Conservation (phyloP, 2,329 filamentous ascomycete genomes). For the Cytospora chrysosperma region DNA sequence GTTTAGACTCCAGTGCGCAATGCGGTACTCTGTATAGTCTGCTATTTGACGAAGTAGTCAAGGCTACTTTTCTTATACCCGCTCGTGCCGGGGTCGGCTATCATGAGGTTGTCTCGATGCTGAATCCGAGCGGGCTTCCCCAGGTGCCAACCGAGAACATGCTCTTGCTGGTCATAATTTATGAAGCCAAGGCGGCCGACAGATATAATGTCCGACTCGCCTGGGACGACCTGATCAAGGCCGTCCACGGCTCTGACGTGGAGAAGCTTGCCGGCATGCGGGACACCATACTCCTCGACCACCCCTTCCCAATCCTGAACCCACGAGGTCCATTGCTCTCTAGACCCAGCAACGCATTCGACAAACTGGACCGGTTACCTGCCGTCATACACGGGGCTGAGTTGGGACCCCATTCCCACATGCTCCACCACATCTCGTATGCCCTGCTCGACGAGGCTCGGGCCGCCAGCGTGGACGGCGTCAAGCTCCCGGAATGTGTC, state of each 20-base stretch:
- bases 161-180: not conserved
- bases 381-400: not conserved
- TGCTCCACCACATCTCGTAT: not conserved
- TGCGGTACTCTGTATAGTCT: not conserved
- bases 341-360: not conserved
- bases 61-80: not conserved
- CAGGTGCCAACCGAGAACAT: not conserved
- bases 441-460: not conserved
- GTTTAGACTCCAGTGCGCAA: not conserved
- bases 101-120: not conserved
- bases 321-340: not conserved
- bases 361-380: not conserved
- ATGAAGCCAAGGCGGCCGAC: not conserved
- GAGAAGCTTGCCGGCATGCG: not conserved
- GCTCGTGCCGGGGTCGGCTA: accelerated
- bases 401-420: not conserved
- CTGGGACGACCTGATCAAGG: not conserved
- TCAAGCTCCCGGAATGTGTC: not conserved
- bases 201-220: not conserved
- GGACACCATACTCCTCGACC: not conserved
- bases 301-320: not conserved
- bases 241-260: not conserved
- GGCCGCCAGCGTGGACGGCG: not conserved
- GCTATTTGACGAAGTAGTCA: not conserved
- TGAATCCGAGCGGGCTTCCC: not conserved